These are phyloP conservation scores for Xerophyta viscosa DNA, from an alignment of 106 monocot species.

Conservation along the genomic window DNA sequence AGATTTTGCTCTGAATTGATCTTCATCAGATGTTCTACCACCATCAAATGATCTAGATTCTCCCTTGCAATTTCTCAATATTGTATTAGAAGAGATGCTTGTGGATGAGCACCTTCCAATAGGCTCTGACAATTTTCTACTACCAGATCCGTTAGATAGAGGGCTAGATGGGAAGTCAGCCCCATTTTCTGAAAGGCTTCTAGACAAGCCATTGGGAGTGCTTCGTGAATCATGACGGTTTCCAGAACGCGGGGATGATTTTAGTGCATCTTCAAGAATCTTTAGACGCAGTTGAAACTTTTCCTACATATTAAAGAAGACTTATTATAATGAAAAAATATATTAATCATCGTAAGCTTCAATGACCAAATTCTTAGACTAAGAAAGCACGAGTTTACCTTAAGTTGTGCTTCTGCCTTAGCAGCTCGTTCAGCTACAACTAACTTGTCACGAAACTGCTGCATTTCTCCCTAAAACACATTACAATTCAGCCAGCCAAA, in stretches of 20 bases:
- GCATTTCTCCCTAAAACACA: constrained; percentile 99
- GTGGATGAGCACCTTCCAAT: constrained; percentile 23
- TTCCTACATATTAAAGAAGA: constrained; percentile 34
- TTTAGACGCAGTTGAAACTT: constrained; percentile 75
- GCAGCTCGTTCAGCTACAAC: constrained; percentile 78
- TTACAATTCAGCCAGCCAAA: no score
- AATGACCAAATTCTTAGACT: no score
- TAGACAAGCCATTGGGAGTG: no score
- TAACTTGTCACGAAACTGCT: constrained; percentile 94
- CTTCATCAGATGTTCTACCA: constrained; percentile 25
- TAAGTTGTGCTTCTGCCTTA: constrained; percentile 75
- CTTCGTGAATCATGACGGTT: no score
- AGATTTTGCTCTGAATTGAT: constrained; percentile 21
- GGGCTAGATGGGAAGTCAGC: constrained; percentile 26
- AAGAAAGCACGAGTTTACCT: no score
- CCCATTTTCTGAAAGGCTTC: constrained; percentile 40
- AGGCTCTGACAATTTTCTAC: constrained; percentile 26
- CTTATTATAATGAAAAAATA: no score
- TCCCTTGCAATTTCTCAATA: constrained; percentile 47
- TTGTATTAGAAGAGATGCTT: constrained; percentile 21
- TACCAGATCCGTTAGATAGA: constrained; percentile 11
- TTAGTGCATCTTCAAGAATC: constrained; percentile 82
- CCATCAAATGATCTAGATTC: constrained; percentile 74
- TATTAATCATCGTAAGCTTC: no score
- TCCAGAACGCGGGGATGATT: no score